A percentile compares a stretch with the other conserved stretches of the same genome.
phyloP scores from a whole-genome alignment of 1,139 yeast genomes.

The Zygosaccharomyces sapae region DNA sequence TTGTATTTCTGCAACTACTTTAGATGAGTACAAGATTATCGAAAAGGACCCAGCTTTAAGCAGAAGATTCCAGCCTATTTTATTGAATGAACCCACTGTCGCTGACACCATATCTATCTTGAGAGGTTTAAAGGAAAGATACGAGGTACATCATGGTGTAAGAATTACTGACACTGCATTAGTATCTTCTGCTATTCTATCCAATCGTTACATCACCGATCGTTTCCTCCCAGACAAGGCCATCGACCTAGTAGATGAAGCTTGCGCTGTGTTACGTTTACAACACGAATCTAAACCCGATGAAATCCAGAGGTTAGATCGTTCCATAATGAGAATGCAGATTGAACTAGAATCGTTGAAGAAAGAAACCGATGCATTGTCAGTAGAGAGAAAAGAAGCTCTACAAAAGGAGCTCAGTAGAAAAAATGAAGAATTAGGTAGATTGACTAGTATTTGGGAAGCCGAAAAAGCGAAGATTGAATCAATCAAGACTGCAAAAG shows the following conservation, averaged over 20 bases:
- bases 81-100: constrained; percentile 85
- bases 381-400: constrained; percentile 64
- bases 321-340: constrained; percentile 88
- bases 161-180: constrained; percentile 88
- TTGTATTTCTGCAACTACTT: constrained; percentile 94
- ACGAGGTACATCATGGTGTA: constrained; percentile 98
- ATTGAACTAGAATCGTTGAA: constrained; percentile 90
- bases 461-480: constrained; percentile 72
- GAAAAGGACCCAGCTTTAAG: constrained; percentile 92
- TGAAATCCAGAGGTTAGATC: constrained; percentile 82
- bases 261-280: constrained; percentile 87
- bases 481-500: constrained; percentile 69
- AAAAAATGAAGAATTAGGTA: constrained; percentile 60
- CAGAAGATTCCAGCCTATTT: constrained; percentile 86
- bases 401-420: constrained; percentile 61
- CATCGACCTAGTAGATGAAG: constrained; percentile 93
- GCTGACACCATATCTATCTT: constrained; percentile 87
- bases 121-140: constrained; percentile 88
- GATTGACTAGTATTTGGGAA: constrained; percentile 83
- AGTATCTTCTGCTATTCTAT: constrained; percentile 88
- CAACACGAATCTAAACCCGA: constrained; percentile 98
- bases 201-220: constrained; percentile 88
- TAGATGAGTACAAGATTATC: constrained; percentile 83
- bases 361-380: constrained; percentile 84
- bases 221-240: constrained; percentile 93